Evolutionary conservation across 805 yeast genomes (phyloP), one percentile per base, ranked within the genome.

Genomic region (Nakazawaea pomicola): DNA sequence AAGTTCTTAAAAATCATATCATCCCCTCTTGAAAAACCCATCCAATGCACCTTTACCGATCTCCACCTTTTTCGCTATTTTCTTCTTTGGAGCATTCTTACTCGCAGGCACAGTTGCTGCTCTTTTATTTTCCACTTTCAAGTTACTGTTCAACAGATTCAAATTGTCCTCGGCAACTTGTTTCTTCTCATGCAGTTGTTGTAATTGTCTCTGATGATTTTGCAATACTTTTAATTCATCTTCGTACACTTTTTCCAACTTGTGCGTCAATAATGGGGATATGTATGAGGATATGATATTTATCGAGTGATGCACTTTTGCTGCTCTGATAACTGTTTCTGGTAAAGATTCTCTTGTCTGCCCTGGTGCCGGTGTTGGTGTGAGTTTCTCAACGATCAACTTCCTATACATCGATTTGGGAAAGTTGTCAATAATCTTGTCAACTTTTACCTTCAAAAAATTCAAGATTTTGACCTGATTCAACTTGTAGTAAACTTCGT

Each of bases 31-130:
- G 57, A 80, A 83, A 49, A 83, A 80, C 40, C 76, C 72, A 53
- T 83, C 91, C 20, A 83, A 61, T 1, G 88, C 86, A 1, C 93
- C 89, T 49, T 65, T 74, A 1, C 82, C 82, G 1, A 66, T 64
- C 1, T 75, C 76, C 2, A 76, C 77, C 44, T 66, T 68, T 21
- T 57, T 59, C 9, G 49, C 58, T 34, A 57, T 61, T 51, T 62
- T 68, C 33, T 52, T 60, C 1, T 56, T 55, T 29, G 46, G 44
- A 31, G 32, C 47, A n/a, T 39, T 50, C 34, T 31, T 57, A 44
- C 38, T 37, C 46, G 17, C 46, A 11, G 29, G 55, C 24, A 31
- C 43, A 55, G 57, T 40, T 11, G 5, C 52, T 54, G 39, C 52
- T 43, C 24, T 47, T 51, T 9, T 48, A 43, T 6, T 40, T 42